A percentile compares a stretch with the other conserved stretches of the same genome.
phyloP scores from a whole-genome alignment of 805 yeast species.

The Lipomyces spencermartinsiae region DNA sequence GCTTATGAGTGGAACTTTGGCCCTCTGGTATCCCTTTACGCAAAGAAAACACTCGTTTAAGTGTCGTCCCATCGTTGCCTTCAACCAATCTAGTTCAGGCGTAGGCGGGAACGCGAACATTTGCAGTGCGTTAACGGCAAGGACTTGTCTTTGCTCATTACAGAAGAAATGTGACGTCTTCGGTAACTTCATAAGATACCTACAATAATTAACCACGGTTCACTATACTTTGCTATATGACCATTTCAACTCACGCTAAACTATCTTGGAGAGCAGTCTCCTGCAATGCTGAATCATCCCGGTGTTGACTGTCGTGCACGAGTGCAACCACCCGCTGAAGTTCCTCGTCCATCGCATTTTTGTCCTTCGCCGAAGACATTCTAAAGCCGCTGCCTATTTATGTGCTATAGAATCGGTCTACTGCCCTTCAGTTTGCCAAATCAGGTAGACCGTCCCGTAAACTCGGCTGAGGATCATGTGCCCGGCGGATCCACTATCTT shows the following conservation, averaged over 20 bases:
- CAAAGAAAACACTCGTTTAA: conserved; percentile 36
- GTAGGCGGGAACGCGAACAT: conserved; percentile 37
- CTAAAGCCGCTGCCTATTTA: background rate
- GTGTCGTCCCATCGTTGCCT: conserved; percentile 33
- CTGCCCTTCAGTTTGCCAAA: conserved; percentile 11
- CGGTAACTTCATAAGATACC: conserved; percentile 36
- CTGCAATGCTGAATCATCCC: conserved; percentile 32
- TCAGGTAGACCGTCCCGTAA: background rate
- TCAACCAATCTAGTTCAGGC: conserved; percentile 36
- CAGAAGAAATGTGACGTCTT: conserved; percentile 28
- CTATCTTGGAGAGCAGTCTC: conserved; percentile 36
- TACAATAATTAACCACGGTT: conserved; percentile 5
- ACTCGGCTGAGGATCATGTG: background rate
- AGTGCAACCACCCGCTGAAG: conserved; percentile 19
- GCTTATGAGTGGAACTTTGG: conserved; percentile 22
- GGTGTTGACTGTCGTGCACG: conserved; percentile 30
- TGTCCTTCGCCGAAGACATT: conserved; percentile 9
- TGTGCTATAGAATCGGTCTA: background rate
- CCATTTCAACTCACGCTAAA: conserved; percentile 26
- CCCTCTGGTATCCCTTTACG: conserved; percentile 37
- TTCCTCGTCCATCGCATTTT: conserved; percentile 21
- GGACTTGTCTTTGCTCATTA: conserved; percentile 17
- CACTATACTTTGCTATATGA: background rate
- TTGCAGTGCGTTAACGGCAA: conserved; percentile 31
- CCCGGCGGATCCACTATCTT: background rate